phyloP scores from a whole-genome alignment of 768 basidiomycete genomes.

The Auricularia heimuer region DNA sequence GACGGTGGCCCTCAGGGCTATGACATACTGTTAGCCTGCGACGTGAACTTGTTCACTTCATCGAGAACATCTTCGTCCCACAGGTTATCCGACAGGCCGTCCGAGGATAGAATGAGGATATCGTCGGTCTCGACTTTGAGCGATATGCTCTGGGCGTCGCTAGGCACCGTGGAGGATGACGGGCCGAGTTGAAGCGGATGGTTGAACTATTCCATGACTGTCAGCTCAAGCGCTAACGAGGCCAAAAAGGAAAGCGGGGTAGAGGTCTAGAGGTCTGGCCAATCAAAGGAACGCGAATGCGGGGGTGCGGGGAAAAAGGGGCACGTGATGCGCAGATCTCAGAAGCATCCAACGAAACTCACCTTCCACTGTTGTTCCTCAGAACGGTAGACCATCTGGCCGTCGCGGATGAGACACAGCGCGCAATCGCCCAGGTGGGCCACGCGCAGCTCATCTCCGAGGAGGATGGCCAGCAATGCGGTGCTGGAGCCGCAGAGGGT shows the following conservation, averaged over 20 bases:
- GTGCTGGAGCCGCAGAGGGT: conserved; percentile 36
- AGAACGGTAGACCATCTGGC: conserved; percentile 71
- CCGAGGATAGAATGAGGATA: conserved; percentile 71
- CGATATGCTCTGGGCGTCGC: conserved; percentile 57
- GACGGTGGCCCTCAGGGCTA: conserved; percentile 7
- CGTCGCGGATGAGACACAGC: conserved; percentile 70
- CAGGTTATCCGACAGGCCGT: conserved; percentile 77
- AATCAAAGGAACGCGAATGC: conserved; percentile 13
- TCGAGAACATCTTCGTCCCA: conserved; percentile 86
- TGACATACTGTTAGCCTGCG: conserved; percentile 21
- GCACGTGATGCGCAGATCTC: not conserved
- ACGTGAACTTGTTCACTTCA: conserved; percentile 55
- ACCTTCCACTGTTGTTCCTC: conserved; percentile 91
- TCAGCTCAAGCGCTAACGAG: conserved; percentile 22
- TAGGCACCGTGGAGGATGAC: conserved; percentile 47
- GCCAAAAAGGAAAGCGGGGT: not conserved
- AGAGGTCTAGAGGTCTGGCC: conserved; percentile 22
- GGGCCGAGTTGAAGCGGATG: conserved; percentile 59
- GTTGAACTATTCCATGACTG: conserved; percentile 34
- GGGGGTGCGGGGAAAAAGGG: conserved; percentile 1
- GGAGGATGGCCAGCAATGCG: conserved; percentile 30
- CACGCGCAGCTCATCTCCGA: conserved; percentile 60
- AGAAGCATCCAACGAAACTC: conserved; percentile 18
- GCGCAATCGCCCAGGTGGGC: conserved; percentile 85
- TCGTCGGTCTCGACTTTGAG: conserved; percentile 63